Base-by-base conservation (phyloP, 1,284 basidiomycete species). In the Moesziomyces sp. region DNA sequence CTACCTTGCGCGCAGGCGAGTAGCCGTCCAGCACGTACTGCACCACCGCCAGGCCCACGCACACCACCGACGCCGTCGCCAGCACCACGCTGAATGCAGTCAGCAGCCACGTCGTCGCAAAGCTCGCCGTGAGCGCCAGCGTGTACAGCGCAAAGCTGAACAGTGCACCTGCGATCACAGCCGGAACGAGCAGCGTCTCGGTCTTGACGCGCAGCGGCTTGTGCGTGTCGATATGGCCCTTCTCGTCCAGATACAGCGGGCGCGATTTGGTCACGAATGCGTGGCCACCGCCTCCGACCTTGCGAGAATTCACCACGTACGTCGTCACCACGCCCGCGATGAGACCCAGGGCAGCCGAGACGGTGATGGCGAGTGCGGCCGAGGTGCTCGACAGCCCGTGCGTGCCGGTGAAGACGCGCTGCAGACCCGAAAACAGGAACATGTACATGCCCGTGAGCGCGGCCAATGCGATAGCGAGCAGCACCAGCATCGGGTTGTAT, bases 131-230 rank as follows among this genome's bases (percentile, higher is more conserved):
- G 3, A 76, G 45, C 4, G 74, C 74, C n/a, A 76, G 44, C 4
- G 66, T 69, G 52, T 73, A 76, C 16, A 78, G 58, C 24, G 76
- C 69, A 30, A 78, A 69, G 8, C 52, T 61, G 52, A 76, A 78
- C 3, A 56, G 46, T 7, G 53, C 61, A 0, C 57, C 61, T 1
- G 58, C 60, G 18, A 69, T 24, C 8, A 74, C 16, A 0, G 44
- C 65, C 8, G 60, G 43, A 19, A 61, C 43, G 16, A 78, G 61
- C 14, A 68, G 49, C n/a, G 51, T 48, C 28, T 78, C 76, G 19
- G 63, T 53, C 46, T 63, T 60, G 40, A 38, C 56, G 8, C 55
- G 58, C 14, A 61, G 52, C n/a, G 74, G 60, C 45, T 58, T 65
- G 38, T 55, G 44, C 16, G 76, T 56, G 21, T 76, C 76, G 58